Percentiles rank a stretch among this genome's conserved stretches.
Evolutionary conservation across 2,329 filamentous ascomycete species (phyloP).

Genomic region (Penicillium janthinellum): DNA sequence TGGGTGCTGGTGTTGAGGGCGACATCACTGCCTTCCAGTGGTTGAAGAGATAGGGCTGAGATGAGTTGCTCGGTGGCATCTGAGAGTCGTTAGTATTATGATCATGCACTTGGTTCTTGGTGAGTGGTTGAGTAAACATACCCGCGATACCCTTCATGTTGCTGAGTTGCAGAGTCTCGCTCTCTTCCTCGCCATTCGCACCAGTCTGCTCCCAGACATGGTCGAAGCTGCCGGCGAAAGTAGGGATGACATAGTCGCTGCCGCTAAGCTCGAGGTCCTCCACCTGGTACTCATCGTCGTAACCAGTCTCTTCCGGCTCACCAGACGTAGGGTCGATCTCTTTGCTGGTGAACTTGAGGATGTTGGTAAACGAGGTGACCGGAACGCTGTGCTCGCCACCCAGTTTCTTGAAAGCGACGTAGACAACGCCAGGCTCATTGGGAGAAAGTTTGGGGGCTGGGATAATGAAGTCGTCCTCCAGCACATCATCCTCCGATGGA

Average conservation of each 20-base stretch:
- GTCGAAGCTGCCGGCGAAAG: slow-evolving; percentile 92
- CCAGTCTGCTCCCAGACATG: slow-evolving; percentile 94
- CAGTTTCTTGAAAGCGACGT: slow-evolving; percentile 88
- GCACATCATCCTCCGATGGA: slow-evolving; percentile 72
- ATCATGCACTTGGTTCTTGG: slow-evolving; percentile 4
- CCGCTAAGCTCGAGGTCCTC: slow-evolving; percentile 89
- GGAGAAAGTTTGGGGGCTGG: slow-evolving; percentile 79
- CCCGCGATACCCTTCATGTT: slow-evolving; percentile 90
- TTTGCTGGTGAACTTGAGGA: slow-evolving; percentile 95
- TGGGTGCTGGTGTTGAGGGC: slow-evolving; percentile 86
- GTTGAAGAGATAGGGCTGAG: slow-evolving; percentile 84
- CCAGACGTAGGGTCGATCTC: slow-evolving; percentile 95
- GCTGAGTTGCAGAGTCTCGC: slow-evolving; percentile 85
- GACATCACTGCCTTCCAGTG: slow-evolving; percentile 91
- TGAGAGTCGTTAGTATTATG: slow-evolving; percentile 43
- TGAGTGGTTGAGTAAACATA: slow-evolving; percentile 51
- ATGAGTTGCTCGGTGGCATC: slow-evolving; percentile 92
- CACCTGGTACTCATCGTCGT: slow-evolving; percentile 97
- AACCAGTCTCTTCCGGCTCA: slow-evolving; percentile 87
- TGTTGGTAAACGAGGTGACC: slow-evolving; percentile 80
- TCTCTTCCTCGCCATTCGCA: slow-evolving; percentile 83
- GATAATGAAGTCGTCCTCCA: slow-evolving; percentile 89
- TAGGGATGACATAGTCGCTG: slow-evolving; percentile 90
- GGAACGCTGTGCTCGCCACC: slow-evolving; percentile 76
- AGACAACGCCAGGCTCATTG: slow-evolving; percentile 88